These are phyloP conservation scores for Trametes elegans DNA, from an alignment of 768 basidiomycete genomes.

Conservation along the genomic window DNA sequence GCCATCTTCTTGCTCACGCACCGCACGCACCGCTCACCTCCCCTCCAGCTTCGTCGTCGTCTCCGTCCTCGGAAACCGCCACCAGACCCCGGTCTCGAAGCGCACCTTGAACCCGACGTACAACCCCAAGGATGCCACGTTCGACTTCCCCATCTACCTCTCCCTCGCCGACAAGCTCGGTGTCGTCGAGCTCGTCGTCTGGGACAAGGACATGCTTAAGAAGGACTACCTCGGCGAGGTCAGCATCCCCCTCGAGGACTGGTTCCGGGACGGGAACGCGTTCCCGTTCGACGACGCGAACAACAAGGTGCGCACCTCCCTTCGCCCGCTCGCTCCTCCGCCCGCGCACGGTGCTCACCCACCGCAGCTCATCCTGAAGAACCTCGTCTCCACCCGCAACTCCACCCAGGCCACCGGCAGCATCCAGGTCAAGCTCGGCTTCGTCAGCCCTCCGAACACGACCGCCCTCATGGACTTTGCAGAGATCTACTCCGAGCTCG, in stretches of 20 bases:
- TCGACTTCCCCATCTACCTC: slow-evolving; percentile 84
- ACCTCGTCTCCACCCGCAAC: slow-evolving; percentile 48
- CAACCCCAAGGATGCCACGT: slow-evolving; percentile 70
- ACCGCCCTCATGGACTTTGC: slow-evolving; percentile 48
- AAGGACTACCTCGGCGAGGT: slow-evolving; percentile 96
- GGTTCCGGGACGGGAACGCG: slow-evolving; percentile 57
- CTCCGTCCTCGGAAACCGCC: slow-evolving; percentile 53
- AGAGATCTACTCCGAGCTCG: slow-evolving; percentile 61
- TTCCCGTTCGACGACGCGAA: slow-evolving; percentile 57
- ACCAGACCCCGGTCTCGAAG: slow-evolving; percentile 76
- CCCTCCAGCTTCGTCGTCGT: slow-evolving; percentile 64
- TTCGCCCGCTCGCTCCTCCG: background rate
- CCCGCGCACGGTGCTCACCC: slow-evolving; percentile 25
- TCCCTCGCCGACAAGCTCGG: slow-evolving; percentile 72
- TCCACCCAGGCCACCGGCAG: slow-evolving; percentile 48
- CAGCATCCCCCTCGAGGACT: slow-evolving; percentile 73
- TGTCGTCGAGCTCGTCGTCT: slow-evolving; percentile 80
- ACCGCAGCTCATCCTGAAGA: slow-evolving; percentile 45
- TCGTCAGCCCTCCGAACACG: slow-evolving; percentile 44
- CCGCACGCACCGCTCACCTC: too few species aligned
- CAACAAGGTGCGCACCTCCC: slow-evolving; percentile 58
- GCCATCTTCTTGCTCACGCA: too few species aligned
- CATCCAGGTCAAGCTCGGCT: slow-evolving; percentile 61
- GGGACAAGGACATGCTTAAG: slow-evolving; percentile 88
- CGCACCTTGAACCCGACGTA: slow-evolving; percentile 69